Evolutionary conservation across 2,329 filamentous ascomycete species (phyloP).

Genomic region (Alternaria arbusti): DNA sequence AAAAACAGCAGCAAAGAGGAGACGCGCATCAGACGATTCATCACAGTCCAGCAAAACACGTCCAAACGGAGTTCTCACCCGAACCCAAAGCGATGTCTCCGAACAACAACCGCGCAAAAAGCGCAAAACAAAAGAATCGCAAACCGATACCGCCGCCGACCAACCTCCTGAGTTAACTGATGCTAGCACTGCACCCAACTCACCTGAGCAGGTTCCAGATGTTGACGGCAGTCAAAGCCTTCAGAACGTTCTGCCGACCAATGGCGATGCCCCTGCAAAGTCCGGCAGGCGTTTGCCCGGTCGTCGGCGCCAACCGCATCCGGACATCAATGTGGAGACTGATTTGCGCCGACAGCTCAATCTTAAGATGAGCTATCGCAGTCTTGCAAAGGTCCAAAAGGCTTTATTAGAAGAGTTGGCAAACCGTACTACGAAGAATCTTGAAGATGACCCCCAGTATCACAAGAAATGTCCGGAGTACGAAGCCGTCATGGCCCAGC

Average conservation of each 20-base stretch:
- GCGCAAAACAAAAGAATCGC: constrained; percentile 39
- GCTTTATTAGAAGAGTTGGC: constrained; percentile 70
- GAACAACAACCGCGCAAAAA: constrained; percentile 47
- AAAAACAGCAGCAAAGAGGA: constrained; percentile 37
- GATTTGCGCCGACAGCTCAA: constrained; percentile 66
- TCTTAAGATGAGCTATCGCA: constrained; percentile 69
- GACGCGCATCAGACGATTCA: constrained; percentile 43
- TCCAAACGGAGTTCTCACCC: constrained; percentile 43
- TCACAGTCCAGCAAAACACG: constrained; percentile 40
- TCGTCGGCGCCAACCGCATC: constrained; percentile 56
- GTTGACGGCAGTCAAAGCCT: constrained; percentile 40
- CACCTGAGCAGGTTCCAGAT: constrained; percentile 45
- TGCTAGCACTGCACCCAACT: constrained; percentile 44
- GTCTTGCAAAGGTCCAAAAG: constrained; percentile 68
- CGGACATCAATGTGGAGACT: constrained; percentile 54
- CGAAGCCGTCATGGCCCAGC: constrained; percentile 57
- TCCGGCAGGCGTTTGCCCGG: constrained; percentile 49
- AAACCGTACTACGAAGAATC: constrained; percentile 63
- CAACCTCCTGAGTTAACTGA: constrained; percentile 46
- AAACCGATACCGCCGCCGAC: constrained; percentile 35
- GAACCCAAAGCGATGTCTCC: constrained; percentile 45
- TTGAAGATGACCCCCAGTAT: constrained; percentile 61
- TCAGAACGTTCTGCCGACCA: constrained; percentile 44
- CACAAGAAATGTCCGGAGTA: constrained; percentile 64
- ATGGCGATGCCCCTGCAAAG: constrained; percentile 47